These are phyloP conservation scores for Aspergillus nidulans DNA, from an alignment of 495 filamentous ascomycete genomes.

Conservation along the genomic window DNA sequence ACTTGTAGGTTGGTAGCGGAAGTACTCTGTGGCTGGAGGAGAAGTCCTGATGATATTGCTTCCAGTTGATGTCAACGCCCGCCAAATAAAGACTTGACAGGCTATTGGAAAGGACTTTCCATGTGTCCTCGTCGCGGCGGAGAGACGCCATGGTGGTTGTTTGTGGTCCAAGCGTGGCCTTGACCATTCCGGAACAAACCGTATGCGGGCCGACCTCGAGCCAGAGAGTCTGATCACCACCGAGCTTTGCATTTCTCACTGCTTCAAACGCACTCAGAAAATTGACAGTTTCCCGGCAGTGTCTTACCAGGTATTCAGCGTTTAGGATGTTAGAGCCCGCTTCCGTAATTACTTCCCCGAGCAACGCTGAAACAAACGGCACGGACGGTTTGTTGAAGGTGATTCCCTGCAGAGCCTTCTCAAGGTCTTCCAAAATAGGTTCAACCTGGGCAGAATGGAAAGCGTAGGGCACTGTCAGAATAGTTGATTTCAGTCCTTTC, in stretches of 20 bases:
- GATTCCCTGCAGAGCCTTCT: conserved; percentile 51
- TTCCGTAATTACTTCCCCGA: conserved; percentile 53
- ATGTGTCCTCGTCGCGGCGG: conserved; percentile 52
- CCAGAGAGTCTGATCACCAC: conserved; percentile 42
- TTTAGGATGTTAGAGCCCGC: conserved; percentile 47
- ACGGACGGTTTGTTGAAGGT: conserved; percentile 56
- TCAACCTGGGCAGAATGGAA: conserved; percentile 78
- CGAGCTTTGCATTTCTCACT: conserved; percentile 43
- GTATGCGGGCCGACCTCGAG: conserved; percentile 69
- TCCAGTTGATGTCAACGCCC: conserved; percentile 70
- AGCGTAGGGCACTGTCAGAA: conserved; percentile 65
- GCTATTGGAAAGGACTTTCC: conserved; percentile 58
- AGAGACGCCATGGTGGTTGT: conserved; percentile 57
- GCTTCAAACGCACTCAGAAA: conserved; percentile 61
- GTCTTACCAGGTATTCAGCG: conserved; percentile 57
- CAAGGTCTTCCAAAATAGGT: conserved; percentile 61
- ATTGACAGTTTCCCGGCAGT: conserved; percentile 70
- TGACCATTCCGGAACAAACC: conserved; percentile 65
- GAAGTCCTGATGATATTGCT: conserved; percentile 75
- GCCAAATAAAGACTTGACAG: conserved; percentile 58
- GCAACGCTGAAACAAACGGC: conserved; percentile 68
- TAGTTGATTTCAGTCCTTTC: conserved; percentile 57
- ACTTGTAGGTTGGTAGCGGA: conserved; percentile 68
- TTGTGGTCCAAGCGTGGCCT: conserved; percentile 56
- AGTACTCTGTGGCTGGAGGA: conserved; percentile 54